A percentile compares a stretch with the other conserved stretches of the same genome.
These are phyloP conservation scores for Lyophyllum semitale DNA, from an alignment of 768 basidiomycete genomes.

Conservation along the genomic window DNA sequence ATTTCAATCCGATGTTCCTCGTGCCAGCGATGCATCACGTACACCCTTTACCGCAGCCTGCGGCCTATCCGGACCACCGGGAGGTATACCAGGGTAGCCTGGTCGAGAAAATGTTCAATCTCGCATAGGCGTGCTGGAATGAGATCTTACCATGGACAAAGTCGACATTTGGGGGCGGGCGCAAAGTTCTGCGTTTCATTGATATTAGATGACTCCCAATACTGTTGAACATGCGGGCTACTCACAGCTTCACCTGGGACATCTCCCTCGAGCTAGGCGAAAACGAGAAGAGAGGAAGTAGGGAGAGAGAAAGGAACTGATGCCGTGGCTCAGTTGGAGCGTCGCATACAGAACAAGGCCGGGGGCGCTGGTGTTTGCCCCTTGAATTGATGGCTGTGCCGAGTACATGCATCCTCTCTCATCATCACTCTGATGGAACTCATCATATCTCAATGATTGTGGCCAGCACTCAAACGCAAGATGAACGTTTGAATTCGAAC, in stretches of 20 bases:
- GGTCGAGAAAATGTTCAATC: constrained; percentile 13
- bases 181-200: constrained; percentile 58
- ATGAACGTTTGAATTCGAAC: background rate
- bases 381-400: constrained; percentile 4
- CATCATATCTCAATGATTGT: background rate
- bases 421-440: background rate
- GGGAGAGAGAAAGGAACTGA: background rate
- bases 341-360: constrained; percentile 1
- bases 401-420: background rate
- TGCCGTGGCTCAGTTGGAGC: background rate
- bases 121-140: background rate
- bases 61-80: constrained; percentile 71
- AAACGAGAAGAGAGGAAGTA: background rate
- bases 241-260: constrained; percentile 50
- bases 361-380: too few species aligned
- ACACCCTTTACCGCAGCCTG: constrained; percentile 88
- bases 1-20: constrained; percentile 10
- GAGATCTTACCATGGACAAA: constrained; percentile 71
- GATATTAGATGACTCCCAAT: constrained; percentile 1
- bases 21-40: constrained; percentile 33
- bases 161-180: constrained; percentile 87
- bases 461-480: background rate
- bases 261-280: constrained; percentile 21
- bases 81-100: constrained; percentile 89
- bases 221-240: constrained; percentile 24